Base-by-base conservation (phyloP, 2,329 filamentous ascomycete species). In the Bipolaris bicolor region DNA sequence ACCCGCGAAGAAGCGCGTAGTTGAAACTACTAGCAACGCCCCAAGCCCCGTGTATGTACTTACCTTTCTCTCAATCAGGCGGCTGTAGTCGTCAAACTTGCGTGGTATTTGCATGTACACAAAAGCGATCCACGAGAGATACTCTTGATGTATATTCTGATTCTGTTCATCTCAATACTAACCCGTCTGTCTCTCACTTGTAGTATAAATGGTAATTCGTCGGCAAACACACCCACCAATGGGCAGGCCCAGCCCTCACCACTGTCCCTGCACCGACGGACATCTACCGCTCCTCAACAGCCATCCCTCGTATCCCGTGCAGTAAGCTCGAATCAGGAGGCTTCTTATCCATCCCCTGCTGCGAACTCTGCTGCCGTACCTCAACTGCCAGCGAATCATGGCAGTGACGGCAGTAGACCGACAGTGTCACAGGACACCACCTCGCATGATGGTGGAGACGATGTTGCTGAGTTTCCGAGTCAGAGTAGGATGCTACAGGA, bases 401-500 rank as follows among this genome's bases (percentile, higher is more conserved):
- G 56, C 2, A 55, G 62, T 29, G 67, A 64, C 56, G 66, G 70
- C 26, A 60, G 58, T 3, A 62, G 59, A 13, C 59, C 61, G 44
- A 70, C 70, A 46, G 63, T 65, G 62, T 69, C 73, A 52, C 61
- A 76, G 68, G 68, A 68, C 26, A 69, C 68, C 44, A 74, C 69
- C 37, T 62, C 69, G 15, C 71, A 70, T 20, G 82, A 79, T 59
- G 81, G 78, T 2, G 74, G 77, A 34, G 83, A 84, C 37, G 84
- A 87, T 59, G 85, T 87, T 65, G 80, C 83, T 3, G 80, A 83
- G 24, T 78, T 86, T 24, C 82, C 82, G 60, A 80, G 81, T 9
- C 79, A 84, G 58, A 80, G 81, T 29, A 79, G 84, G 60, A 86
- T 88, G 83, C 75, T 88, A 37, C 81, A 85, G 63, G 86, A 88